Evolutionary conservation across 1,284 basidiomycete species (phyloP).

Genomic region (Filobasidium uniguttulatum): DNA sequence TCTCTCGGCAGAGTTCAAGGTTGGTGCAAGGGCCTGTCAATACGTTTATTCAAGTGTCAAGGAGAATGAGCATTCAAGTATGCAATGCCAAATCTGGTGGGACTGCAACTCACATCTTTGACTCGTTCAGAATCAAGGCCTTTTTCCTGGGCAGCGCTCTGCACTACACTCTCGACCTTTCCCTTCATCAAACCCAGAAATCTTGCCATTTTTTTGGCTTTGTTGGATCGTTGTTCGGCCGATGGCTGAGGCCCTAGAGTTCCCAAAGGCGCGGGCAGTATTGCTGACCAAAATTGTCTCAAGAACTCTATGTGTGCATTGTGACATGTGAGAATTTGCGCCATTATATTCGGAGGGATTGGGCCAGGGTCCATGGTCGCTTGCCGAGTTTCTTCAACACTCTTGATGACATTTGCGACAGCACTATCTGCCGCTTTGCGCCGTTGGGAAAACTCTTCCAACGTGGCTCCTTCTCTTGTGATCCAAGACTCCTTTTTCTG

Average conservation of each 20-base stretch:
- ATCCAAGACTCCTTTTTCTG: background rate
- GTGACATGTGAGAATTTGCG: constrained; percentile 74
- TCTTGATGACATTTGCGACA: constrained; percentile 8
- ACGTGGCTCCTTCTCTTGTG: constrained; percentile 5
- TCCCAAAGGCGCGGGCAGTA: constrained; percentile 55
- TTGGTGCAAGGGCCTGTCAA: constrained; percentile 60
- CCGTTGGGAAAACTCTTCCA: constrained; percentile 2
- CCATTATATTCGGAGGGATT: constrained; percentile 61
- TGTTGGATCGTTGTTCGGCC: constrained; percentile 46
- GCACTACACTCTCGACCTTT: constrained; percentile 63
- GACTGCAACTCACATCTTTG: background rate
- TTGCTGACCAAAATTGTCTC: constrained; percentile 84
- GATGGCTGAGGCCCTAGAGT: constrained; percentile 37
- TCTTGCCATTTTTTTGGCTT: constrained; percentile 69
- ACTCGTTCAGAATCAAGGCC: constrained; percentile 43
- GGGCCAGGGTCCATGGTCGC: constrained; percentile 44
- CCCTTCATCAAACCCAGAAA: constrained; percentile 65
- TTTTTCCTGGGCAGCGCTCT: constrained; percentile 52
- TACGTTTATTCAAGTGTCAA: too few relatives aligned
- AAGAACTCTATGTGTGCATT: constrained; percentile 90
- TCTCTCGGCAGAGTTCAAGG: constrained; percentile 60
- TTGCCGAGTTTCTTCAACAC: constrained; percentile 4
- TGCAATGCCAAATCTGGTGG: background rate
- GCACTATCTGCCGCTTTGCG: constrained; percentile 12
- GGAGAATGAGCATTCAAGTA: background rate